phyloP scores from a whole-genome alignment of 2,329 filamentous ascomycete species.

The Cercospora berteroae region DNA sequence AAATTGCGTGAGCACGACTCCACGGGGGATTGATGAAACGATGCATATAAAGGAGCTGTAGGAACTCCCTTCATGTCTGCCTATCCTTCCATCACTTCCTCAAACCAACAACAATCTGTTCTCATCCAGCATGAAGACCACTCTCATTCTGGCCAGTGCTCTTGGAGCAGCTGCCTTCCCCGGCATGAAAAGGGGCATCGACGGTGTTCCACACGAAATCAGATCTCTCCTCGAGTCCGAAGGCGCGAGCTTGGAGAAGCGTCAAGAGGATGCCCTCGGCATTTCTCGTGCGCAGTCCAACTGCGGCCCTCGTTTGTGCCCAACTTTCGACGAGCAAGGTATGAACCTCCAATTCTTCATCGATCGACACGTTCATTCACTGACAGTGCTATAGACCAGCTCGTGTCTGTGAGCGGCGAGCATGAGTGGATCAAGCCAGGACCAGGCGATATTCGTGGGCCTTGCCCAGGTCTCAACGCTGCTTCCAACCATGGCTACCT shows the following conservation, averaged over 20 bases:
- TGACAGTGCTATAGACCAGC: slow-evolving; percentile 16
- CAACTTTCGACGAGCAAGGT: slow-evolving; percentile 23
- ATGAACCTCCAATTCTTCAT: background rate
- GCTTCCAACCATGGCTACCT: slow-evolving; percentile 27
- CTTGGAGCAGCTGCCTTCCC: slow-evolving; percentile 26
- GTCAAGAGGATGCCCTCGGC: slow-evolving; percentile 21
- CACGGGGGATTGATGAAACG: background rate
- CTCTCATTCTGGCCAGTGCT: slow-evolving; percentile 21
- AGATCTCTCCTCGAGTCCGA: background rate
- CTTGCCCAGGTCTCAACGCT: slow-evolving; percentile 35
- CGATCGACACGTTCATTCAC: background rate
- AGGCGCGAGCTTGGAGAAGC: background rate
- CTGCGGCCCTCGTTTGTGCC: slow-evolving; percentile 21
- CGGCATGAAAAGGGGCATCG: slow-evolving; percentile 9
- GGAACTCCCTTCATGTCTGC: background rate
- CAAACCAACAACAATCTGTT: background rate
- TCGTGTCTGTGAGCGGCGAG: slow-evolving; percentile 23
- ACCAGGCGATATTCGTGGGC: slow-evolving; percentile 26
- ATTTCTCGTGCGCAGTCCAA: slow-evolving; percentile 24
- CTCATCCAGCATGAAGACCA: slow-evolving; percentile 20
- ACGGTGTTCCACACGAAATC: slow-evolving; percentile 6
- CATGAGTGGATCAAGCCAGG: slow-evolving; percentile 19
- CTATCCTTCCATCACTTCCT: background rate
- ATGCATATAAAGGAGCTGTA: background rate
- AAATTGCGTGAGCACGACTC: background rate